Evolutionary conservation across 208 protist species (phyloP).

Genomic region (Acanthamoeba quina): DNA sequence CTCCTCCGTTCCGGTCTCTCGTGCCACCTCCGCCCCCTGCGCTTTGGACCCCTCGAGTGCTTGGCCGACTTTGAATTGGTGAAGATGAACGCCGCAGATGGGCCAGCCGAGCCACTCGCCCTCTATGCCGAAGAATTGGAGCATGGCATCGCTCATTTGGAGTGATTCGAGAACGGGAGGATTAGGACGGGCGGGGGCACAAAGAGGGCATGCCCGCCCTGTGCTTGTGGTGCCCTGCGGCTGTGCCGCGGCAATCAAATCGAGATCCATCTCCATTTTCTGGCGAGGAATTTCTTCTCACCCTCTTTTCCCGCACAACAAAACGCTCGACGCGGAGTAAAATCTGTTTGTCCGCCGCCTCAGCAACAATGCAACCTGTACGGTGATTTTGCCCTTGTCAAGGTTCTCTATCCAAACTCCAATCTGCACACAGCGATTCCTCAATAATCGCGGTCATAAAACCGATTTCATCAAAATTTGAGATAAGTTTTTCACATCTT

Average conservation of each 20-base stretch:
- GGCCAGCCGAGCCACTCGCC: constrained; percentile 34
- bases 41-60: too few relatives aligned
- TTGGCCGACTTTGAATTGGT: neutral
- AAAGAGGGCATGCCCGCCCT: neutral
- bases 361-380: too few relatives aligned
- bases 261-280: neutral
- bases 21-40: neutral
- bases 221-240: neutral
- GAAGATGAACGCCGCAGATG: neutral
- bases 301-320: too few relatives aligned
- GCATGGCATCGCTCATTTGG: neutral
- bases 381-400: too few relatives aligned
- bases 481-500: too few relatives aligned
- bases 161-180: neutral
- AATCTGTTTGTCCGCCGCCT: too few relatives aligned
- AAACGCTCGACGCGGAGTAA: too few relatives aligned
- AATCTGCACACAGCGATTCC: too few relatives aligned
- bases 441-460: too few relatives aligned
- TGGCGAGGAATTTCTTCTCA: too few relatives aligned
- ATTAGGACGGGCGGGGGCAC: neutral
- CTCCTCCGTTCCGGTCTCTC: neutral
- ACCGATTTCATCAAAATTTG: too few relatives aligned
- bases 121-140: neutral
- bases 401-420: too few relatives aligned
- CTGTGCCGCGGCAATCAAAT: neutral